Evolutionary conservation across 148 eudicot species (phyloP), one percentile per base, ranked within the genome.

Genomic region (Fallopia convolvulus): DNA sequence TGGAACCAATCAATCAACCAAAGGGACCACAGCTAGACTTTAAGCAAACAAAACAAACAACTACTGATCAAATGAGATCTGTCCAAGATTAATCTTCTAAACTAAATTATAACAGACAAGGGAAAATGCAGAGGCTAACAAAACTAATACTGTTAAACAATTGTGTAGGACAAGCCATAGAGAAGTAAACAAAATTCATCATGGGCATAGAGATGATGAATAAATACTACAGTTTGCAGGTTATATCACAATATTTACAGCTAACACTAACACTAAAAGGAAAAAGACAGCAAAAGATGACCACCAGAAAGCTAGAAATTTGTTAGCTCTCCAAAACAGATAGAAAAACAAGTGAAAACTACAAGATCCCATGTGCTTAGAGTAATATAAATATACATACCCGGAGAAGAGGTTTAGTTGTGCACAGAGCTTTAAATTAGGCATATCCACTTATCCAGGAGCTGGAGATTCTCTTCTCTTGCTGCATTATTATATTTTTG

Each of bases 321-420:
- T 63, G 70, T 11, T 12, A 63, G 15, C 3, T 36, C 70, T 9
- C 8, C 3, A 68, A 68, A 5, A 30, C 18, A 68, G 42, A 39
- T 68, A 39, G 42, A 39, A 68, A 68, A 33, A 61, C 68, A 61
- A 21, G 36, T 61, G 68, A 61, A 26, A 61, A 26, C 68, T 61
- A 61, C 68, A 61, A 68, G 72, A 68, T 39, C 44, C 72, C 72
- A 68, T 68, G 72, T 68, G 72, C 72, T 14, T 36, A 68, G 17
- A 68, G 41, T 15, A 39, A 39, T 68, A 68, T 39, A 33, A 33
- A 39, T 36, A 68, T 33, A 68, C 72, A 68, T 68, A 68, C 72
- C 72, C 42, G 41, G n/a, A 9, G 68, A 61, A 23, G 39, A 9
- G 26, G 68, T 10, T 36, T 61, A 65, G 41, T 65, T 33, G 20